A percentile compares a stretch with the other conserved stretches of the same genome.
These are phyloP conservation scores for Salix exigua DNA, from an alignment of 345 rosid genomes.

Conservation along the genomic window DNA sequence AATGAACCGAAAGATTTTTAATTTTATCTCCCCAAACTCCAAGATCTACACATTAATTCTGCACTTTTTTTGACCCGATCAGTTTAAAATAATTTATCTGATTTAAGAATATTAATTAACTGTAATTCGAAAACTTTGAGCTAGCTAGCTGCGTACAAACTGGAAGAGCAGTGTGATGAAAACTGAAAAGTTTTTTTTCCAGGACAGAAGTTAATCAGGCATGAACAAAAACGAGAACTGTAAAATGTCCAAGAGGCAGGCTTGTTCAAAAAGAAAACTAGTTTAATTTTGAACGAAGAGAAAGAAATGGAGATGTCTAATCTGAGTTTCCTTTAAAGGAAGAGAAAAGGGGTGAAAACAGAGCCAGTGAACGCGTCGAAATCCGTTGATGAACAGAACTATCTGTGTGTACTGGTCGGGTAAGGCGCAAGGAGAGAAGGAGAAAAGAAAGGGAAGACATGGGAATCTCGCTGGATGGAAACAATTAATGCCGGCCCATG, in stretches of 20 bases:
- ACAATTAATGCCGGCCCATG: slow-evolving; percentile 5
- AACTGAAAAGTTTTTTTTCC: not conserved
- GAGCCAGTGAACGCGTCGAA: slow-evolving; percentile 38
- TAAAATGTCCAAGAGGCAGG: not conserved
- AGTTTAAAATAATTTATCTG: too few species aligned
- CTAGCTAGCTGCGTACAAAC: not conserved
- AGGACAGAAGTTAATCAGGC: not conserved
- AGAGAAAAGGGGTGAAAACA: slow-evolving; percentile 7
- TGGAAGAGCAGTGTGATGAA: not conserved
- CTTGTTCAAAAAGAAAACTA: not conserved
- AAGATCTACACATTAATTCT: too few species aligned
- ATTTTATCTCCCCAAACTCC: too few species aligned
- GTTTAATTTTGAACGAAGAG: not conserved
- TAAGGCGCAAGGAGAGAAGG: not conserved
- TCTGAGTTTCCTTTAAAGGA: slow-evolving; percentile 8
- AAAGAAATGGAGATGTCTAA: slow-evolving; percentile 3
- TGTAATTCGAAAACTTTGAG: not conserved
- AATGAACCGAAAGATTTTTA: too few species aligned
- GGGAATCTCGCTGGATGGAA: slow-evolving; percentile 20
- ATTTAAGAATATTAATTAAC: too few species aligned
- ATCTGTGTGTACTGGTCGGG: not conserved
- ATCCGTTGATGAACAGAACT: slow-evolving; percentile 40
- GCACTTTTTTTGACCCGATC: too few species aligned
- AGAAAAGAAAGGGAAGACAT: not conserved
- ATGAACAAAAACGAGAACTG: not conserved